Evolutionary conservation across 495 filamentous ascomycete genomes (phyloP).

Genomic region (Aspergillus steynii): DNA sequence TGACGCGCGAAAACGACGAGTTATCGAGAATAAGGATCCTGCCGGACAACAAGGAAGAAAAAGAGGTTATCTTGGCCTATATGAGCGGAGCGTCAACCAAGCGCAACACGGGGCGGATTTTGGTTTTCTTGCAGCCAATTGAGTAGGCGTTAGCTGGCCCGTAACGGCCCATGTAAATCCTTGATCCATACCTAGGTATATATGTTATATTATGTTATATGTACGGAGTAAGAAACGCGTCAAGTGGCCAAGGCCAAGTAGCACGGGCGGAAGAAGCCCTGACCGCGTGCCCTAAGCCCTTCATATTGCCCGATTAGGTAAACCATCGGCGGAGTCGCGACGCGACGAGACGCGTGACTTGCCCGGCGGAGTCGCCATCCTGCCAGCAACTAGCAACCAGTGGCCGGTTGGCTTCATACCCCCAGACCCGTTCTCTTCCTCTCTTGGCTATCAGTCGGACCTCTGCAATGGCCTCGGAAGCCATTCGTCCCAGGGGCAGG

Average conservation of each 20-base stretch:
- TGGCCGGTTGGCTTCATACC: neutral
- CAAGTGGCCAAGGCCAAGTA: no score
- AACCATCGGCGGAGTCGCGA: slow-evolving; percentile 10
- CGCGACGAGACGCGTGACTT: slow-evolving; percentile 19
- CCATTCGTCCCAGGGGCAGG: slow-evolving; percentile 43
- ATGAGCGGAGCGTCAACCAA: slow-evolving; percentile 63
- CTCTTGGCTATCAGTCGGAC: neutral
- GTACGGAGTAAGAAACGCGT: no score
- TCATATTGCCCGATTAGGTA: slow-evolving; percentile 24
- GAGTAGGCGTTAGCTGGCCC: no score
- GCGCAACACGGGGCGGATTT: slow-evolving; percentile 66
- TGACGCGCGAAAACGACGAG: slow-evolving; percentile 28
- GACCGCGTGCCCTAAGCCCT: slow-evolving; percentile 45
- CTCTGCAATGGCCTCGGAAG: slow-evolving; percentile 38
- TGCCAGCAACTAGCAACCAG: neutral
- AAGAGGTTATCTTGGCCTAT: slow-evolving; percentile 65
- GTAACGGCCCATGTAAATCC: no score
- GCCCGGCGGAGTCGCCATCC: neutral
- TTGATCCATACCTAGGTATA: no score
- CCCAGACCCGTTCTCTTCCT: neutral
- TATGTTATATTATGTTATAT: no score
- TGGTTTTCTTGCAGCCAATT: slow-evolving; percentile 57
- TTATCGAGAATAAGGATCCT: slow-evolving; percentile 14
- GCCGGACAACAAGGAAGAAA: slow-evolving; percentile 38
- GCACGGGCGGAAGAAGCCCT: slow-evolving; percentile 13